Evolutionary conservation across 225 moss, liverwort and hornwort genomes (phyloP), one percentile per base, ranked within the genome.

Genomic region (Pseudoscleropodium purum): DNA sequence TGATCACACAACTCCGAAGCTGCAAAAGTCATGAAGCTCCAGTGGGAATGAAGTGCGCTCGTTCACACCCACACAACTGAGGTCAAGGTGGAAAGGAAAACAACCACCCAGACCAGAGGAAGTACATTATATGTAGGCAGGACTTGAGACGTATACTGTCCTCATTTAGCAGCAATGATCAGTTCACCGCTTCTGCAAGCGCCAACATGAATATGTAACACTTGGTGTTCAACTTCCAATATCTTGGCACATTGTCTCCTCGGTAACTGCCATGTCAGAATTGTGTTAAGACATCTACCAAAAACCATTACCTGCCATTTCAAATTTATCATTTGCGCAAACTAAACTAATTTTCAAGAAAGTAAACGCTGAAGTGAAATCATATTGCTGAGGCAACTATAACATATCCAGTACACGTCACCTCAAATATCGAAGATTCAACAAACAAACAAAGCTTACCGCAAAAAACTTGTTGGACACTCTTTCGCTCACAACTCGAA

Each of bases 231-330:
- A 21, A 93, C 88, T 74, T 92, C 96, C 84, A 93, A 91, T 87
- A 98, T 82, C 86, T 93, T 95, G 47, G 96, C 92, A 87, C 98
- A 98, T 89, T 97, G 97, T 90, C 97, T 97, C 92, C 97, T 95
- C 43, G 98, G 98, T 73, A 98, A 94, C 98, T 98, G 93, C 89
- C 57, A 89, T 6, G 18, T 25, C 37, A 87, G 62, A 30, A 41
- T 39, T 75, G 43, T 43, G 57, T 86, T 83, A 63, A 75, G 33
- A 39, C 26, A 81, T 84, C 63, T 37, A 88, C 30, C 45, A 13
- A 30, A 56, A 54, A 72, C 54, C 37, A 54, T 36, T 49, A 83
- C 45, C 51, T 90, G 56, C 83, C 82, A 7, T 59, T 39, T 56
- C 19, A 24, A 84, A 67, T 41, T 72, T 36, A 54, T 45, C 37